Evolutionary conservation across 257 asterid species (phyloP), one percentile per base, ranked within the genome.

Genomic region (Marsdenia floribunda): DNA sequence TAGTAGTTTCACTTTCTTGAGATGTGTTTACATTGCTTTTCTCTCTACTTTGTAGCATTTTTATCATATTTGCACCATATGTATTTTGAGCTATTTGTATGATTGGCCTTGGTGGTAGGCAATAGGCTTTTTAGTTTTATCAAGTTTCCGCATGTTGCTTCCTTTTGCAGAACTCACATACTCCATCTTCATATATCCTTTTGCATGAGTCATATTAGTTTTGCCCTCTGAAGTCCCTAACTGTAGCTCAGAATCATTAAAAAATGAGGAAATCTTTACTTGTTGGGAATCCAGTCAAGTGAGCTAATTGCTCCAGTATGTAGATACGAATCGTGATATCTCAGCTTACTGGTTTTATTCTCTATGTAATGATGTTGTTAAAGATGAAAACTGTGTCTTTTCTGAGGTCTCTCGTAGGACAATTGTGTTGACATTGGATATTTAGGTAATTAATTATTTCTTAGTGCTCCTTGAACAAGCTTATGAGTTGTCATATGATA

Each of bases 31-130:
- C 46, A 0, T 13, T 15, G 1, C 2, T 65, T 12, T 47, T 55
- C 13, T 71, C 37, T 57, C 3, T 57, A 55, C 55, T 73, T 73
- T 9, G 3, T 6, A 38, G 69, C 69, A 59, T 73, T 73, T 42
- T 15, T 37, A 33, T 22, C 47, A 72, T 22, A 33, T 33, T 33
- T 70, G 13, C 74, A 53, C 33, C 57, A 15, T 18, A 13, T n/a
- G 15, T 52, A 18, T 13, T 52, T 3, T 52, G n/a, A 52, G 18
- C 19, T 12, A 14, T 52, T 15, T 14, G 21, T 52, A 52, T 15
- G 18, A 15, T 52, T 52, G 21, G 57, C 57, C 19, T 52, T 52
- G 57, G 57, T 3, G 18, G 18, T 52, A 52, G 21, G 21, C 19
- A 52, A 52, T 52, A 9, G 6, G 2, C 6, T 52, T 52, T 14